A percentile compares a stretch with the other conserved stretches of the same genome.
Conservation (phyloP, 2,329 filamentous ascomycete species). For the Sodiomyces alkalinus region DNA sequence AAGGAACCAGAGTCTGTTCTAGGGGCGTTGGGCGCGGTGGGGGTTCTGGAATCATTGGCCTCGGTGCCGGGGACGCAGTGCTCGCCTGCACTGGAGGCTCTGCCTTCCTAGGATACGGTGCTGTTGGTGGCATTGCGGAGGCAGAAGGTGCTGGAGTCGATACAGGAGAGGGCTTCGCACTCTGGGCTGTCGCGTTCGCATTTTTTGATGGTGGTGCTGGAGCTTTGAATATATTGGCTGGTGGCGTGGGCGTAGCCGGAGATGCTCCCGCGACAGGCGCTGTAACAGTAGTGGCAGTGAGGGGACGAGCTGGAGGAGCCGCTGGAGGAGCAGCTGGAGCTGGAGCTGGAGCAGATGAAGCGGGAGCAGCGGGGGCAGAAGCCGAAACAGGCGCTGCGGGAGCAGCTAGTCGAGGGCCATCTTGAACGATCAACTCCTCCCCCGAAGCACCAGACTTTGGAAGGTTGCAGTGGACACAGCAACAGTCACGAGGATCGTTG, state of each 20-base stretch:
- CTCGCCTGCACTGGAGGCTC: conserved; percentile 1
- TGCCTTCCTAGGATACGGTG: too few relatives aligned
- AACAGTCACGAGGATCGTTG: conserved; percentile 31
- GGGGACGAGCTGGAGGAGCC: background rate
- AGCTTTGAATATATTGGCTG: too few relatives aligned
- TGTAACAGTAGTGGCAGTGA: background rate
- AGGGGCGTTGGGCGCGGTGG: too few relatives aligned
- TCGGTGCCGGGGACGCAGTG: conserved; percentile 3
- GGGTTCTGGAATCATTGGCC: background rate
- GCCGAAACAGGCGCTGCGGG: background rate
- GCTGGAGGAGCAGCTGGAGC: background rate
- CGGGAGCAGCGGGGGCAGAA: conserved; percentile 1
- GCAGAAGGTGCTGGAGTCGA: too few relatives aligned
- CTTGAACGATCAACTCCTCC: conserved; percentile 4
- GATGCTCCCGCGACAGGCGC: background rate
- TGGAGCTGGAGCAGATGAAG: conserved; percentile 2
- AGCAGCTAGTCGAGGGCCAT: too few relatives aligned
- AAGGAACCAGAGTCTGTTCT: conserved; percentile 1
- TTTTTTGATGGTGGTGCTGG: too few relatives aligned
- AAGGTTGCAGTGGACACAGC: conserved; percentile 32
- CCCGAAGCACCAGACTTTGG: conserved; percentile 6
- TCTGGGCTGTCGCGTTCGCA: background rate
- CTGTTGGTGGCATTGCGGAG: too few relatives aligned
- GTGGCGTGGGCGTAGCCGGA: background rate
- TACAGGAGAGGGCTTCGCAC: conserved; percentile 1